These are phyloP conservation scores for Simplicillium sp. DNA, from an alignment of 2,329 filamentous ascomycete species.

Conservation along the genomic window DNA sequence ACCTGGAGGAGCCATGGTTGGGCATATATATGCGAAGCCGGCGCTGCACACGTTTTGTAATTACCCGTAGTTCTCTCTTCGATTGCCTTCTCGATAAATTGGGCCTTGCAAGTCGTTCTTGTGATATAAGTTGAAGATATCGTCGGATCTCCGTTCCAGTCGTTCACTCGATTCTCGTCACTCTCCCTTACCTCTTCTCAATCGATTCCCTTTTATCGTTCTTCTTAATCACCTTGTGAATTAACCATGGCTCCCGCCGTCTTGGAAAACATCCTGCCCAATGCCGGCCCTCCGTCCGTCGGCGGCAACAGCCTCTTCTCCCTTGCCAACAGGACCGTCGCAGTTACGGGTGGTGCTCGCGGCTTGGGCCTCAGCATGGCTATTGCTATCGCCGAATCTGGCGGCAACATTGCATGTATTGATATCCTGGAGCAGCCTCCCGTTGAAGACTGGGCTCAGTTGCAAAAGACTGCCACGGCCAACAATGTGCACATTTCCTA, in stretches of 20 bases:
- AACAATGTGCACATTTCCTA: constrained; percentile 26
- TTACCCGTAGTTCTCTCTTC: no score
- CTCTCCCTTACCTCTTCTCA: no score
- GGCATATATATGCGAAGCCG: no score
- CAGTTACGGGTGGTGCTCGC: constrained; percentile 35
- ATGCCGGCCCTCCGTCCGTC: constrained; percentile 18
- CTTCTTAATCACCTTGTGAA: not conserved
- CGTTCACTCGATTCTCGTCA: no score
- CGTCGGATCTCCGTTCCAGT: no score
- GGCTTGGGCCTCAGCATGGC: constrained; percentile 37
- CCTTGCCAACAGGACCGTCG: constrained; percentile 31
- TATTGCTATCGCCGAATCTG: constrained; percentile 36
- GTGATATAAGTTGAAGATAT: no score
- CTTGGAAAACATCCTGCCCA: constrained; percentile 10
- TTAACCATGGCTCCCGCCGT: not conserved
- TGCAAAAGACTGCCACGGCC: constrained; percentile 29
- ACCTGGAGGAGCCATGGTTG: no score
- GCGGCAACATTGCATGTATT: constrained; percentile 37
- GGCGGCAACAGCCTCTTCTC: constrained; percentile 28
- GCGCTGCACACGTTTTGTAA: no score
- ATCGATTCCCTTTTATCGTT: no score
- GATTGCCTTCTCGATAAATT: no score
- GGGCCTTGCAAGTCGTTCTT: no score
- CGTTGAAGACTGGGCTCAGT: constrained; percentile 27
- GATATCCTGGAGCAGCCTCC: constrained; percentile 30